A percentile compares a stretch with the other conserved stretches of the same genome.
Evolutionary conservation across 306 rosid genomes (phyloP).

Genomic region (Quillaja saponaria): DNA sequence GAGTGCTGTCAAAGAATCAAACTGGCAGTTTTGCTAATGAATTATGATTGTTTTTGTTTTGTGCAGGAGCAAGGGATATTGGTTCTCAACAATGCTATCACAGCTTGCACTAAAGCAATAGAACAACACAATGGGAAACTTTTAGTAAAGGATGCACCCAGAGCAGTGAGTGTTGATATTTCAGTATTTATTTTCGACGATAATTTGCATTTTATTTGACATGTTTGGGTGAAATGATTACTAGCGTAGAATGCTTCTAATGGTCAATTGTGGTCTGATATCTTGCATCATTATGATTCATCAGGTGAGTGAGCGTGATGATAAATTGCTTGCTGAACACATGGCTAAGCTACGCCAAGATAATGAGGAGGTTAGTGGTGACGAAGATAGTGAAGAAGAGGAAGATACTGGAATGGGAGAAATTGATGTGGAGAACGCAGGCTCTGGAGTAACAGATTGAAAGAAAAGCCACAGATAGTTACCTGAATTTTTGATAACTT

Average conservation of each 20-base stretch:
- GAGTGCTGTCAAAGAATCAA: not conserved
- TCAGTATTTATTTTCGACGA: conserved; percentile 1
- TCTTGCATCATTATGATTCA: conserved; percentile 34
- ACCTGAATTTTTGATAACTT: conserved; percentile 20
- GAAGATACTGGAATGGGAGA: conserved; percentile 98
- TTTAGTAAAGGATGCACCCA: conserved; percentile 76
- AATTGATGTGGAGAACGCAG: conserved; percentile 69
- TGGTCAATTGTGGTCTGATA: conserved; percentile 25
- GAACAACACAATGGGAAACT: conserved; percentile 90
- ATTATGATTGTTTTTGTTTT: conserved; percentile 21
- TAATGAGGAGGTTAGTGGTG: conserved; percentile 78
- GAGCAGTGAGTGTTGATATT: conserved; percentile 74
- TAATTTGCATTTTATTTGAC: conserved; percentile 4
- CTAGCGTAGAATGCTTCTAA: not conserved
- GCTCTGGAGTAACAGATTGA: conserved; percentile 63
- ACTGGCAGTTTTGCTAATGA: conserved; percentile 6
- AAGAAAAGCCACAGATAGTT: conserved; percentile 28
- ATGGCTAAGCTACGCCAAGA: conserved; percentile 79
- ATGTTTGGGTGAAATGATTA: not conserved
- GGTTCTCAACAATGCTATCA: conserved; percentile 72
- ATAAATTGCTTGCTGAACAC: conserved; percentile 78
- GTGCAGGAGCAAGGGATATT: conserved; percentile 87
- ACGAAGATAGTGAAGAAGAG: conserved; percentile 91
- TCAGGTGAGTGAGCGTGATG: conserved; percentile 92
- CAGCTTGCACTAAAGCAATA: conserved; percentile 69